Conservation (phyloP, 163 green algal genomes). For the Scenedesmus sp. region DNA sequence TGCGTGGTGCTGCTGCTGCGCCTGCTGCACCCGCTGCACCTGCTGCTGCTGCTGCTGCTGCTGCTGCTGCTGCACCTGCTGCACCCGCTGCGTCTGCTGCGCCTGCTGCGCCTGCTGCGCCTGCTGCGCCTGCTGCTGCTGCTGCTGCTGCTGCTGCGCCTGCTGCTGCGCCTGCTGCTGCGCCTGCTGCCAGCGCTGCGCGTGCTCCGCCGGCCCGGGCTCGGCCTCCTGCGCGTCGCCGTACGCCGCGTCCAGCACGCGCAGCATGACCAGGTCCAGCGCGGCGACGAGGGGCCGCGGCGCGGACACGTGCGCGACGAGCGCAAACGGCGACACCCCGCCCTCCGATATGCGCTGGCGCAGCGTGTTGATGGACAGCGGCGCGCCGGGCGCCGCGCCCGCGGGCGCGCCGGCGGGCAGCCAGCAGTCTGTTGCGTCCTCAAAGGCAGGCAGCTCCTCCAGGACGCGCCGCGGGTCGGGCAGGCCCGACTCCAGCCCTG, state of each 20-base stretch:
- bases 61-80: not conserved
- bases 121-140: not conserved
- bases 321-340: not conserved
- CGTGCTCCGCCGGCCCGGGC: not conserved
- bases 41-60: not conserved
- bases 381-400: not conserved
- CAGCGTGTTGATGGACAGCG: slow-evolving; percentile 7
- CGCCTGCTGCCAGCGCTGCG: slow-evolving; percentile 21
- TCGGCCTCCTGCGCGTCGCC: slow-evolving; percentile 19
- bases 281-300: slow-evolving; percentile 6
- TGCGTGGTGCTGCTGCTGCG: too few relatives aligned
- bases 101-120: not conserved
- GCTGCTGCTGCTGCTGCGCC: not conserved
- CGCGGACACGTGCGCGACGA: not conserved
- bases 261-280: slow-evolving; percentile 28
- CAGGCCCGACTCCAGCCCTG: not conserved
- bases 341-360: not conserved
- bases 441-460: slow-evolving; percentile 29
- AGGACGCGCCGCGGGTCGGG: slow-evolving; percentile 2
- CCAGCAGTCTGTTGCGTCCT: slow-evolving; percentile 23
- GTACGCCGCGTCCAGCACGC: slow-evolving; percentile 9
- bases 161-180: slow-evolving; percentile 20
- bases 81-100: slow-evolving; percentile 17
- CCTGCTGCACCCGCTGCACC: too few relatives aligned
- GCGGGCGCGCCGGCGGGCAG: slow-evolving; percentile 9